Base-by-base conservation (phyloP, 306 rosid species). In the Begonia masoniana region DNA sequence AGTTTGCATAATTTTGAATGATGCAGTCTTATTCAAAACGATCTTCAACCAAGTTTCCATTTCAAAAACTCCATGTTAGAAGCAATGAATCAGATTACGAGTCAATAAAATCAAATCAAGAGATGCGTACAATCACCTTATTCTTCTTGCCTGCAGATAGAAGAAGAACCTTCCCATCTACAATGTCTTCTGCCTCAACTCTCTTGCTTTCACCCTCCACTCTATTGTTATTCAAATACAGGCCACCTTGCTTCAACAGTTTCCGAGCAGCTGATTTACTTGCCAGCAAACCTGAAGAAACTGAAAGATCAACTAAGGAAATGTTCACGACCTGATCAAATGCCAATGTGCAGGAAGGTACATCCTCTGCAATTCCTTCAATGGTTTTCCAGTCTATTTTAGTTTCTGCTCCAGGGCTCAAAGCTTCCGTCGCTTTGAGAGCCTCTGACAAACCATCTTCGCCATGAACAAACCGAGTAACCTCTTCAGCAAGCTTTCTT, bases 61-160 rank as follows among this genome's bases (percentile, higher is more conserved):
- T 41, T 9, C 60, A 71, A 65, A 16, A 67, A 64, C 19, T 36
- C n/a, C 59, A 68, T 50, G 43, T 13, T 31, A 31, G 8, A 31
- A 58, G 4, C 17, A 56, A 56, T 50, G 17, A 54, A 60, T 50
- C 52, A 67, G 12, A 50, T 56, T 55, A n/a, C 46, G 53, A 73
- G 39, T 61, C 57, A 73, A 69, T 59, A 54, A 13, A 67, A 48
- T 51, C 23, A 48, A 16, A 10, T 71, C 74, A 82, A 15, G 81
- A 77, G 65, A 91, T 77, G 62, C 87, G 65, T 26, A 91, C 92
- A 50, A 91, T 71, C 64, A 91, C 92, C 84, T 91, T 91, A 63
- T 91, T 91, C 82, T 91, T 91, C 75, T 83, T 91, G 54, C 97
- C 97, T 0, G 97, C 94, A 41, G 97, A 91, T 58, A 91, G 60